These are phyloP conservation scores for Peziza echinospora DNA, from an alignment of 495 filamentous ascomycete species.

Conservation along the genomic window DNA sequence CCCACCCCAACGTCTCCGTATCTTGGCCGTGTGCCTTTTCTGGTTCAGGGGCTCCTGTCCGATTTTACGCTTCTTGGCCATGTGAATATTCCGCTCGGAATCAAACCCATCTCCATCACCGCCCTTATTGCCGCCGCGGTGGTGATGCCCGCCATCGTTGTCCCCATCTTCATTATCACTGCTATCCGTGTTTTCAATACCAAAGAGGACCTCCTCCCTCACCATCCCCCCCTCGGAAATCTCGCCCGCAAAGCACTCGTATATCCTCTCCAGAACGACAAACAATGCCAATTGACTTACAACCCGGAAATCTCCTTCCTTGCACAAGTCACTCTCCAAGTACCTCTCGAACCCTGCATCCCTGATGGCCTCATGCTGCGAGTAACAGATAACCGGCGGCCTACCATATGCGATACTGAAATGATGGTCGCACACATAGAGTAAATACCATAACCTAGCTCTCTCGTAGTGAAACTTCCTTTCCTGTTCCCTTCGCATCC, in stretches of 20 bases:
- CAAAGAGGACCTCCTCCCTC: neutral
- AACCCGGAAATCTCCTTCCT: conserved; percentile 32
- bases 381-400: conserved; percentile 23
- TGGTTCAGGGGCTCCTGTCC: too few relatives aligned
- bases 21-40: neutral
- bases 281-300: conserved; percentile 36
- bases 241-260: conserved; percentile 25
- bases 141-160: conserved; percentile 21
- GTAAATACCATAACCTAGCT: conserved; percentile 11
- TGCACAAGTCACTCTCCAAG: conserved; percentile 26
- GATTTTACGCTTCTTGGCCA: neutral
- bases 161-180: conserved; percentile 27
- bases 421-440: conserved; percentile 27
- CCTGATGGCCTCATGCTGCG: conserved; percentile 29
- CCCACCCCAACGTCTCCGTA: too few relatives aligned
- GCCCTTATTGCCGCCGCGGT: neutral
- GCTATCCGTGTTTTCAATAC: neutral
- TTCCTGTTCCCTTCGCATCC: neutral
- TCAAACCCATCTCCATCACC: neutral
- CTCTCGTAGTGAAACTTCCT: neutral
- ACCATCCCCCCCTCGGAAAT: neutral
- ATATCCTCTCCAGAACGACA: conserved; percentile 35
- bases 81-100: neutral
- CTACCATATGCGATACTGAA: conserved; percentile 25
- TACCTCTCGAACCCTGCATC: conserved; percentile 28